A percentile compares a stretch with the other conserved stretches of the same genome.
phyloP scores from a whole-genome alignment of 208 protist species.

The Leishmania lainsoni region DNA sequence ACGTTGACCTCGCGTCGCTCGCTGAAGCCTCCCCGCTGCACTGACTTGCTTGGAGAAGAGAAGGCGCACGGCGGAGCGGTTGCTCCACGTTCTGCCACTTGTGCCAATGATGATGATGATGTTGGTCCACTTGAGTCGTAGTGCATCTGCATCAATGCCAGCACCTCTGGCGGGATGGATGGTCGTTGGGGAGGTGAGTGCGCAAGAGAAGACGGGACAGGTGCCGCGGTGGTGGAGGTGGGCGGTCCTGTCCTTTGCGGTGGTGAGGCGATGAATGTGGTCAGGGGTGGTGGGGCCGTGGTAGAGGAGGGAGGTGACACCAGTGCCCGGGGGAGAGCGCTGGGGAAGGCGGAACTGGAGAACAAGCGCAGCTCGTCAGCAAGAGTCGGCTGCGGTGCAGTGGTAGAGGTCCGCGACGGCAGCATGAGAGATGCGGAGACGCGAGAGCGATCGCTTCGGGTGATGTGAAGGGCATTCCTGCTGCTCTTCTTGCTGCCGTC shows the following conservation, averaged over 20 bases:
- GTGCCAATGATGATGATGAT: background rate
- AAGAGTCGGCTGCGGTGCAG: constrained; percentile 8
- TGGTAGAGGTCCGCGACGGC: background rate
- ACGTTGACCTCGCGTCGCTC: constrained; percentile 30
- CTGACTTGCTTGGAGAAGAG: background rate
- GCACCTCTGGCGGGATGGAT: constrained; percentile 21
- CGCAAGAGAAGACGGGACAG: background rate
- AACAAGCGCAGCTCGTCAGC: constrained; percentile 31
- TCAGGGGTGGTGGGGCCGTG: background rate
- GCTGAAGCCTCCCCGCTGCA: constrained; percentile 20
- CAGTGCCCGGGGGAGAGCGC: background rate
- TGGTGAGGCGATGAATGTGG: constrained; percentile 24
- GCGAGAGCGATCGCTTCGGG: background rate
- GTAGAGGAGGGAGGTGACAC: background rate
- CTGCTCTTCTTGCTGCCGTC: background rate
- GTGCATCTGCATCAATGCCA: constrained; percentile 21
- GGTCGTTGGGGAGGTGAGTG: background rate
- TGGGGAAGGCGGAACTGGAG: constrained; percentile 11
- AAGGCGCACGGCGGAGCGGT: background rate
- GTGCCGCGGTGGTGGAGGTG: background rate
- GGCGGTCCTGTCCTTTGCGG: background rate
- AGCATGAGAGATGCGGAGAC: background rate
- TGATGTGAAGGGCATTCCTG: background rate
- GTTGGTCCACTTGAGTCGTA: background rate
- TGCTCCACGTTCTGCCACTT: background rate